A percentile compares a stretch with the other conserved stretches of the same genome.
Conservation (phyloP, 2,329 filamentous ascomycete genomes). For the Aspergillus flavus region DNA sequence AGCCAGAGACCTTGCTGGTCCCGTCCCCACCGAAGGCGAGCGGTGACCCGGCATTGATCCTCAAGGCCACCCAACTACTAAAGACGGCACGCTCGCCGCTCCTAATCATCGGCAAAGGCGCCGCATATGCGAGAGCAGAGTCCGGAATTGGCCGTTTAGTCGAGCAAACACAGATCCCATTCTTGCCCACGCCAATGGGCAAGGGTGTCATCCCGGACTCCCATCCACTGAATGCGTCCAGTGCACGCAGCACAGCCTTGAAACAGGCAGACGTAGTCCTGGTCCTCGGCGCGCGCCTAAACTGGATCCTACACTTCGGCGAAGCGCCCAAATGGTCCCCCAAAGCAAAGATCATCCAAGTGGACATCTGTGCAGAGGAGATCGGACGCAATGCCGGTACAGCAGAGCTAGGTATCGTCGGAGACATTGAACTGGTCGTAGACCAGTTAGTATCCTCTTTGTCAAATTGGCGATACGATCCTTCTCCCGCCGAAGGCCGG, state of each 20-base stretch:
- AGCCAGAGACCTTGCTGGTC: conserved; percentile 34
- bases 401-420: conserved; percentile 53
- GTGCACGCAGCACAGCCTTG: conserved; percentile 57
- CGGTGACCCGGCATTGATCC: conserved; percentile 48
- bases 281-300: conserved; percentile 57
- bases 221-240: conserved; percentile 55
- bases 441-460: conserved; percentile 50
- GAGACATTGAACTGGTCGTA: conserved; percentile 54
- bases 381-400: conserved; percentile 55
- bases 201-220: conserved; percentile 61
- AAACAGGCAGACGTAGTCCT: conserved; percentile 59
- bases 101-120: conserved; percentile 59
- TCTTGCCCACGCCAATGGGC: conserved; percentile 62
- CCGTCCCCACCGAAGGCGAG: conserved; percentile 47
- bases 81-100: conserved; percentile 54
- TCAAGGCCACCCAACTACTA: conserved; percentile 48
- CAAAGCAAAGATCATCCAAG: conserved; percentile 56
- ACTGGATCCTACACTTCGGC: conserved; percentile 63
- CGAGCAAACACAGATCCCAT: conserved; percentile 53
- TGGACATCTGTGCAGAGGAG: conserved; percentile 58
- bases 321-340: conserved; percentile 57
- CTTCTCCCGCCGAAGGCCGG: conserved; percentile 29
- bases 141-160: conserved; percentile 48
- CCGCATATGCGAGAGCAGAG: conserved; percentile 57
- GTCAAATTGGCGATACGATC: conserved; percentile 48